Conservation (phyloP, 768 basidiomycete species). For the Collybiopsis confluens region DNA sequence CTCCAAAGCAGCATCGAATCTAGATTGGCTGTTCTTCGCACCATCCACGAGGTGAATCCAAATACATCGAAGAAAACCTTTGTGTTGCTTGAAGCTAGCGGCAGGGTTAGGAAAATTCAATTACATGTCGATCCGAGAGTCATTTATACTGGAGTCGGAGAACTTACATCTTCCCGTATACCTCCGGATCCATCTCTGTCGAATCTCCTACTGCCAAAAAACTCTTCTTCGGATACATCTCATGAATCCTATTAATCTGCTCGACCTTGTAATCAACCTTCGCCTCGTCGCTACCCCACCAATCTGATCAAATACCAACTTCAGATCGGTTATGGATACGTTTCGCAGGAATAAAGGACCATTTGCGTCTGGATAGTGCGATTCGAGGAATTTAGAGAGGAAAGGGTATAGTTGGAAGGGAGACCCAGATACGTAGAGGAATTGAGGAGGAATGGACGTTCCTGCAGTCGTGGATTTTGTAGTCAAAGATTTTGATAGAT, state of each 20-base stretch:
- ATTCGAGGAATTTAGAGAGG: conserved; percentile 35
- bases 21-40: conserved; percentile 33
- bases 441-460: conserved; percentile 22
- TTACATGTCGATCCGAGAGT: no score
- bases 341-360: conserved; percentile 37
- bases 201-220: conserved; percentile 41
- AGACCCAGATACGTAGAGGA: conserved; percentile 38
- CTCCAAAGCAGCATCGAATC: conserved; percentile 32
- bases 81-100: conserved; percentile 34
- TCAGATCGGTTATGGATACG: conserved; percentile 29
- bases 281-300: conserved; percentile 6
- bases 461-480: neutral
- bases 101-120: no score
- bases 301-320: conserved; percentile 24
- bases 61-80: conserved; percentile 31
- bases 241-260: conserved; percentile 33
- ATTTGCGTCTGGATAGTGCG: conserved; percentile 26
- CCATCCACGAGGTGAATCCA: conserved; percentile 43
- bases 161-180: conserved; percentile 37
- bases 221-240: conserved; percentile 39
- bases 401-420: conserved; percentile 44
- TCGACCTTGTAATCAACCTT: conserved; percentile 30
- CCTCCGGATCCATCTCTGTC: conserved; percentile 42
- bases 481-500: conserved; percentile 29
- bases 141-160: no score